Evolutionary conservation across 768 basidiomycete species (phyloP).

Genomic region (Pholiota molesta): DNA sequence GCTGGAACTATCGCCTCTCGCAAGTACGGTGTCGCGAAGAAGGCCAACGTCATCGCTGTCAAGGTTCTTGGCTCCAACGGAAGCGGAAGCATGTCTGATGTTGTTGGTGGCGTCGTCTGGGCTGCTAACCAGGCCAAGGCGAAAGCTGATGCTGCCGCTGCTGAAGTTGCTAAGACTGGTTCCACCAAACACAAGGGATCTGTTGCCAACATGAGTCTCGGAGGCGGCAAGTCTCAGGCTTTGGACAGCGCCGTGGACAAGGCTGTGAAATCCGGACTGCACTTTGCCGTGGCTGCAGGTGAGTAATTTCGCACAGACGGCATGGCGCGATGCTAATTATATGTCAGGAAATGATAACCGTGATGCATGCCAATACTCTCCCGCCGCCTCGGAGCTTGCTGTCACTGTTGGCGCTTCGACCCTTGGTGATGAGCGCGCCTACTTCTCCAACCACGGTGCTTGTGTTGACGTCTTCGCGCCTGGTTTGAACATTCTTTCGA

Average conservation of each 20-base stretch:
- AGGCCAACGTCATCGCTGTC: constrained; percentile 85
- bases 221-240: constrained; percentile 88
- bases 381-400: constrained; percentile 85
- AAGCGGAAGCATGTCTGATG: constrained; percentile 93
- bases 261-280: constrained; percentile 83
- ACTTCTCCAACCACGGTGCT: constrained; percentile 89
- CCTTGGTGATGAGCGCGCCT: constrained; percentile 77
- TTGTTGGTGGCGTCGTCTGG: constrained; percentile 85
- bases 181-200: constrained; percentile 90
- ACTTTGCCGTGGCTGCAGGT: constrained; percentile 98
- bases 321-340: neutral
- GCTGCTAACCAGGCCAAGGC: constrained; percentile 57
- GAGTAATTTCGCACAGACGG: constrained; percentile 29
- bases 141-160: constrained; percentile 62
- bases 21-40: constrained; percentile 96
- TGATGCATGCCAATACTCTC: constrained; percentile 92
- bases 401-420: constrained; percentile 95
- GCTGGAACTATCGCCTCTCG: constrained; percentile 95
- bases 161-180: constrained; percentile 72
- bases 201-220: constrained; percentile 96
- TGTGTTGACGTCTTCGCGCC: constrained; percentile 96
- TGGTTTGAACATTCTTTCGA: constrained; percentile 89
- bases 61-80: constrained; percentile 96
- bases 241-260: constrained; percentile 85
- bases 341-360: constrained; percentile 73